These are phyloP conservation scores for Anthoceros angustus DNA, from an alignment of 225 moss, liverwort and hornwort genomes.

Conservation along the genomic window DNA sequence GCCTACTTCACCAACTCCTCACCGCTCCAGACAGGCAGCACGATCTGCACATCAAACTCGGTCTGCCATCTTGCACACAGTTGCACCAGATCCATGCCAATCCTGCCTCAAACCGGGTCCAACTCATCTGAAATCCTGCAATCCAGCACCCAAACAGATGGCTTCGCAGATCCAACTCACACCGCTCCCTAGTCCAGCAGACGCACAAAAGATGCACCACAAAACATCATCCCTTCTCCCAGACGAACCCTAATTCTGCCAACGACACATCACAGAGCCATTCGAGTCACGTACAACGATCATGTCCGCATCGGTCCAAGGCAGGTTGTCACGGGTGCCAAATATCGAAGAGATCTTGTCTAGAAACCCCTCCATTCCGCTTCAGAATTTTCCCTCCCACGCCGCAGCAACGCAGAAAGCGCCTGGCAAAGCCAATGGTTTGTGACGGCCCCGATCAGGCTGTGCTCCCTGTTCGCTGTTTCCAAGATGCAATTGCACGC, in stretches of 20 bases:
- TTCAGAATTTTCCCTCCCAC: not conserved
- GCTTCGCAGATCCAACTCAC: no score
- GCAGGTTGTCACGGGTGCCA: not conserved
- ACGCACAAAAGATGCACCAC: no score
- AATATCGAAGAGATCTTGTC: not conserved
- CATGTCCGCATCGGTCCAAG: slow-evolving; percentile 2
- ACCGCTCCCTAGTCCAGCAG: no score
- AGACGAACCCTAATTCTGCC: no score
- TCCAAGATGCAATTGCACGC: not conserved
- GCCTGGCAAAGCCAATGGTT: not conserved
- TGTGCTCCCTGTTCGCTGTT: not conserved
- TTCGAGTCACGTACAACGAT: not conserved
- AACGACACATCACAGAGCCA: no score
- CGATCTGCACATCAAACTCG: not conserved
- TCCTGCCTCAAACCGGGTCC: no score
- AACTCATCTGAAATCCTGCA: no score
- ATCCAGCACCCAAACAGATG: no score
- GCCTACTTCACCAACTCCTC: no score
- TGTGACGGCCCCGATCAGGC: not conserved
- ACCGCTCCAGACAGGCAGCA: not conserved
- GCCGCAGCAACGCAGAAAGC: not conserved
- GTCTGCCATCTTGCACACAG: no score
- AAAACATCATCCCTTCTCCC: no score
- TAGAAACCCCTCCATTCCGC: not conserved
- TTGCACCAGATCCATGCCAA: no score